phyloP scores from a whole-genome alignment of 1,139 yeast species.

The Geotrichum bryndzae region DNA sequence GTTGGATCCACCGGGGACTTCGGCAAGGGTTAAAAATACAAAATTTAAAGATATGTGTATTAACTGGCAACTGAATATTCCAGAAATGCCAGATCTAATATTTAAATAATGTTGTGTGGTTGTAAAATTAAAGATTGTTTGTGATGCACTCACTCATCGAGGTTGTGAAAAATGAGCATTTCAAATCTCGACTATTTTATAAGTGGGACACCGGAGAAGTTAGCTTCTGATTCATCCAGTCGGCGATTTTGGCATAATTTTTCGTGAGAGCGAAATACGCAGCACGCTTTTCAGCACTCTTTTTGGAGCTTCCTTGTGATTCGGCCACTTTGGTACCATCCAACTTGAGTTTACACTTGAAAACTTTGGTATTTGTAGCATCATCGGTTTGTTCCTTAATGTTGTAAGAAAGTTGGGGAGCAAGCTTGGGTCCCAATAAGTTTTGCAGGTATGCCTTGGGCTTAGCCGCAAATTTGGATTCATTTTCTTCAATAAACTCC shows the following conservation, averaged over 20 bases:
- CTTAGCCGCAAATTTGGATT: not conserved
- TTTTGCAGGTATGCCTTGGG: conserved; percentile 7
- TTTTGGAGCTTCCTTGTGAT: conserved; percentile 12
- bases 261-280: conserved; percentile 11
- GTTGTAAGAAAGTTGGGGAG: not conserved
- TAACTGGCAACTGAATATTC: too few species aligned
- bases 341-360: conserved; percentile 4
- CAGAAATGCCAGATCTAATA: too few species aligned
- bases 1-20: too few species aligned
- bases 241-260: not conserved
- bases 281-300: conserved; percentile 15
- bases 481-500: conserved; percentile 5
- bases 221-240: not conserved
- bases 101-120: too few species aligned
- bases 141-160: too few species aligned
- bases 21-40: too few species aligned
- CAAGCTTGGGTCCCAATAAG: not conserved
- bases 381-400: not conserved
- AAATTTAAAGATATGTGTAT: too few species aligned
- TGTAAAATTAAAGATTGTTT: too few species aligned
- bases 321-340: not conserved
- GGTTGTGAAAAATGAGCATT: too few species aligned
- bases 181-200: not conserved
- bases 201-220: too few species aligned
- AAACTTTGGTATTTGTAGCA: not conserved